Percentiles rank a stretch among this genome's conserved stretches.
Evolutionary conservation across 805 yeast genomes (phyloP).

Genomic region (Candida morakotiae): DNA sequence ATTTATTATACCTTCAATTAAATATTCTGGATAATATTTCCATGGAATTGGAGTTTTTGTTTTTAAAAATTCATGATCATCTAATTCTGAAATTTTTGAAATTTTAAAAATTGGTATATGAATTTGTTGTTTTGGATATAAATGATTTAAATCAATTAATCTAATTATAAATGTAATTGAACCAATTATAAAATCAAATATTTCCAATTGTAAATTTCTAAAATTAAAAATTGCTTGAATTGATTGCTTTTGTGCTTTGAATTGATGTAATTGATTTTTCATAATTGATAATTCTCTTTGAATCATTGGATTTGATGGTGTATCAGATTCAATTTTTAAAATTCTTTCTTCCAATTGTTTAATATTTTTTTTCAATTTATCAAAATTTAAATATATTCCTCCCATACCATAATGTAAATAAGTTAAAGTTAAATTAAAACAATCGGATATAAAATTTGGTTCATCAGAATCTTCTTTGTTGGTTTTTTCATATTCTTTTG

Average conservation of each 20-base stretch:
- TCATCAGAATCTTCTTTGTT: conserved; percentile 24
- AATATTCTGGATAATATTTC: conserved; percentile 80
- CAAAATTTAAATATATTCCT: conserved; percentile 59
- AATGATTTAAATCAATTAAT: conserved; percentile 67
- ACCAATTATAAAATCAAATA: conserved; percentile 77
- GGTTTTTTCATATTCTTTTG: conserved; percentile 50
- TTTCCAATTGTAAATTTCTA: conserved; percentile 54
- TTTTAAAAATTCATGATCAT: conserved; percentile 69
- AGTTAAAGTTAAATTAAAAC: conserved; percentile 75
- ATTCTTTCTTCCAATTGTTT: conserved; percentile 49
- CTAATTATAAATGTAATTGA: conserved; percentile 67
- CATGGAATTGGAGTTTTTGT: conserved; percentile 69
- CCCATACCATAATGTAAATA: conserved; percentile 87
- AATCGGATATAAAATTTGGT: conserved; percentile 85
- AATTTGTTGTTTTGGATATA: conserved; percentile 51
- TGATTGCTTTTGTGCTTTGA: conserved; percentile 49
- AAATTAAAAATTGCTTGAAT: conserved; percentile 60
- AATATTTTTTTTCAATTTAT: conserved; percentile 47
- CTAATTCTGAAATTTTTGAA: conserved; percentile 61
- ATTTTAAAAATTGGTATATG: conserved; percentile 53
- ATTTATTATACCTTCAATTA: conserved; percentile 76
- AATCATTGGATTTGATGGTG: conserved; percentile 25
- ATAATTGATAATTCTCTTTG: conserved; percentile 47
- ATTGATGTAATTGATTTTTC: conserved; percentile 26
- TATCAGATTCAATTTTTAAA: conserved; percentile 37